Base-by-base conservation (phyloP, 129 eudicot species). In the Gnaphalium uliginosum region DNA sequence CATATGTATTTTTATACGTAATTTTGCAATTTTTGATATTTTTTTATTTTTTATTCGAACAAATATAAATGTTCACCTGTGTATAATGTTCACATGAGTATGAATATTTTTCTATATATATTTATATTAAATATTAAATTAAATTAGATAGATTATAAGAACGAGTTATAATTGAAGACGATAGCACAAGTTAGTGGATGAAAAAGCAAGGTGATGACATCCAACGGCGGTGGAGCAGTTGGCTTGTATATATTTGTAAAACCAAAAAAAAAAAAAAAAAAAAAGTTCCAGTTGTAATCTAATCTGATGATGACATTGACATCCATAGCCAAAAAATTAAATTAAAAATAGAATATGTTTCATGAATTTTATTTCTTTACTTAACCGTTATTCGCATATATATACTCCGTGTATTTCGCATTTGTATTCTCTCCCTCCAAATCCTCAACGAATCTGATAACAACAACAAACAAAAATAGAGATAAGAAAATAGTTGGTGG, bases 201-300 rank as follows among this genome's bases (percentile, higher is more conserved):
- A 6, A 68, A 29, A 27, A 27, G 51, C 18, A 14, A 53, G 21
- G 59, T 53, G 46, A 70, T 70, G 43, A 7, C 23, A 53, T 51
- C 62, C 3, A 51, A 70, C 62, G 75, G 75, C 75, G 18, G 75
- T 77, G 81, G 81, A 77, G 81, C 66, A 68, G 81, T 57, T 77
- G 60, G 69, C 56, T 68, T 64, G 6, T 29, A 48, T 33, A 33
- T 33, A 3, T 32, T 32, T 32, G 5, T 32, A 32, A 32, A 29
- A 29, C 32, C 32, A 23, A 50, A 13, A 50, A 15, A 14, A 15
- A 10, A 25, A 62, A 13, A 56, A 56, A 13, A 63, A 43, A 19
- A 50, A 53, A 50, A 65, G 7, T 0, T n/a, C 13, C n/a, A 15
- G 24, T 37, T 66, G 65, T 50, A 8, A 76, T 66, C 7, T 75